A percentile compares a stretch with the other conserved stretches of the same genome.
Evolutionary conservation across 2,329 filamentous ascomycete genomes (phyloP).

Genomic region (Xylariaceae sp.): DNA sequence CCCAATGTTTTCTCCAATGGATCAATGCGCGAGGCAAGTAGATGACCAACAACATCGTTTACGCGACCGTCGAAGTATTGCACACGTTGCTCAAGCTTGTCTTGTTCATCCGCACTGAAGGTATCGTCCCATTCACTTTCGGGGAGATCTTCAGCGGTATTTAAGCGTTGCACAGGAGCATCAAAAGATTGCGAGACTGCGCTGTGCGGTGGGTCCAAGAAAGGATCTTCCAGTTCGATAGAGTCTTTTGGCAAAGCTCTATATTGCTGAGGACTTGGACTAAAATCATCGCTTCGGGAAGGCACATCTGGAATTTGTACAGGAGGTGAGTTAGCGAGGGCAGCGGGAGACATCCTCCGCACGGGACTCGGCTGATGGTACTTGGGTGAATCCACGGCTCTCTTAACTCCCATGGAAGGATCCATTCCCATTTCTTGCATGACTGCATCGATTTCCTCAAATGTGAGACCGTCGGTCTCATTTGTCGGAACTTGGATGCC

Average conservation of each 20-base stretch:
- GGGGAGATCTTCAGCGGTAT: slow-evolving; percentile 59
- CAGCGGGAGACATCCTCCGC: slow-evolving; percentile 35
- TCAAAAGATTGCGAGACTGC: slow-evolving; percentile 45
- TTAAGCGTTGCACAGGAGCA: slow-evolving; percentile 59
- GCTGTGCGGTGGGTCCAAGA: slow-evolving; percentile 48
- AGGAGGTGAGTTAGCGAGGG: slow-evolving; percentile 44
- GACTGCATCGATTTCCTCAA: slow-evolving; percentile 86
- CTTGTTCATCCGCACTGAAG: slow-evolving; percentile 76
- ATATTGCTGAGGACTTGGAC: slow-evolving; percentile 63
- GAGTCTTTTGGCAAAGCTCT: slow-evolving; percentile 46
- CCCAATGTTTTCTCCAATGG: slow-evolving; percentile 78
- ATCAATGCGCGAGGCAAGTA: slow-evolving; percentile 71
- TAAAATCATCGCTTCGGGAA: slow-evolving; percentile 66
- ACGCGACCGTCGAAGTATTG: slow-evolving; percentile 90
- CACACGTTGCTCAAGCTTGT: slow-evolving; percentile 75
- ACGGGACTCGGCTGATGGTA: slow-evolving; percentile 45
- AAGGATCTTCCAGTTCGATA: slow-evolving; percentile 61
- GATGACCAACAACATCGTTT: slow-evolving; percentile 75
- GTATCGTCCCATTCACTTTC: slow-evolving; percentile 91
- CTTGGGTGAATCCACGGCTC: slow-evolving; percentile 44
- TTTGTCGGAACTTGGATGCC: slow-evolving; percentile 20
- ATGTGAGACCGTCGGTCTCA: slow-evolving; percentile 46
- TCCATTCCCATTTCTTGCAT: slow-evolving; percentile 79
- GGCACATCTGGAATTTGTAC: slow-evolving; percentile 48
- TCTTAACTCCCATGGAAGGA: slow-evolving; percentile 71